phyloP scores from a whole-genome alignment of 352 stramenopile species.

The Aphanomyces stellatus region DNA sequence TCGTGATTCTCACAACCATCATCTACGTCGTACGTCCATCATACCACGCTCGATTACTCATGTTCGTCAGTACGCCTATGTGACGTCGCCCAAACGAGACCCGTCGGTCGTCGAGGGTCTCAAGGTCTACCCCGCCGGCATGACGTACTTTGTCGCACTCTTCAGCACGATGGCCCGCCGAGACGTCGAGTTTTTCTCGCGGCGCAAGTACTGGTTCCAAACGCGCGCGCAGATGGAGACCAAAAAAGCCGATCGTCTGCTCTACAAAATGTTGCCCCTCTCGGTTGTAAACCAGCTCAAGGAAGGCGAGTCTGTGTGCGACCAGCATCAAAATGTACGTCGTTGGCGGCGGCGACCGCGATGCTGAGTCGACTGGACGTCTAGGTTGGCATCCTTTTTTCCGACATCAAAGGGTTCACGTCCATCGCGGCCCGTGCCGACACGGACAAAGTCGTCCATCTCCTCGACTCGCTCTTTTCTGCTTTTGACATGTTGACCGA shows the following conservation, averaged over 20 bases:
- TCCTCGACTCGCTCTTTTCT: slow-evolving; percentile 88
- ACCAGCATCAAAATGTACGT: slow-evolving; percentile 67
- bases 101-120: neutral
- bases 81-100: no score
- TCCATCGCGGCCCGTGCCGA: slow-evolving; percentile 79
- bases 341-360: neutral
- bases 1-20: slow-evolving; percentile 37
- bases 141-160: slow-evolving; percentile 72
- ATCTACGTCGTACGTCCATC: slow-evolving; percentile 10
- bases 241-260: slow-evolving; percentile 67
- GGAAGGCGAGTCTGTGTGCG: slow-evolving; percentile 71
- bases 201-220: slow-evolving; percentile 79
- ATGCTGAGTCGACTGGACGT: neutral
- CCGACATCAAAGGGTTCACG: slow-evolving; percentile 89
- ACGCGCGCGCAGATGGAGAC: slow-evolving; percentile 74
- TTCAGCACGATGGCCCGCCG: slow-evolving; percentile 74
- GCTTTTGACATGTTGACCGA: slow-evolving; percentile 88
- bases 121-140: slow-evolving; percentile 52
- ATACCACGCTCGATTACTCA: neutral
- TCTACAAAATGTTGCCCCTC: slow-evolving; percentile 83
- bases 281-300: slow-evolving; percentile 80
- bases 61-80: no score
- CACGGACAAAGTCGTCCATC: slow-evolving; percentile 82
- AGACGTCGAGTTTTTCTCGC: slow-evolving; percentile 73
- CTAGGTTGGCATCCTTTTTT: slow-evolving; percentile 81